Conservation (phyloP, 2,329 filamentous ascomycete species). For the Saccharata proteae region DNA sequence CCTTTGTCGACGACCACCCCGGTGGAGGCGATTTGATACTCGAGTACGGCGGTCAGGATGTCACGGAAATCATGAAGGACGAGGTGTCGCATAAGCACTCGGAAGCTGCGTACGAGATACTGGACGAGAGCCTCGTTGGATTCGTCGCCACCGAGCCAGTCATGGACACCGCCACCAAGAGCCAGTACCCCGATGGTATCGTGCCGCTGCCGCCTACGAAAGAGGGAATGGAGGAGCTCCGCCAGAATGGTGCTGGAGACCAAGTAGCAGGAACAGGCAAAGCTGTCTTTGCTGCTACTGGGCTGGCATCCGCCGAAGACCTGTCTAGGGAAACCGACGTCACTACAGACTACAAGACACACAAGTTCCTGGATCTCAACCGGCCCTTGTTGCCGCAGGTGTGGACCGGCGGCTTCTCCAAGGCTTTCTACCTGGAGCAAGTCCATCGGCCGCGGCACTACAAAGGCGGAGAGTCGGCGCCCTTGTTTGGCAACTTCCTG, state of each 20-base stretch:
- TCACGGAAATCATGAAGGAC: constrained; percentile 72
- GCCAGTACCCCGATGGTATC: constrained; percentile 36
- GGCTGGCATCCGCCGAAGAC: constrained; percentile 82
- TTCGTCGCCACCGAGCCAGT: constrained; percentile 56
- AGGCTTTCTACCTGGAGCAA: constrained; percentile 94
- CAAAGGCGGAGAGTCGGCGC: constrained; percentile 82
- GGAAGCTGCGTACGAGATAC: constrained; percentile 88
- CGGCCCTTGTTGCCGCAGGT: constrained; percentile 78
- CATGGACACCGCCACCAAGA: constrained; percentile 37
- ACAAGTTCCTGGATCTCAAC: constrained; percentile 89
- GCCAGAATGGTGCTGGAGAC: constrained; percentile 40
- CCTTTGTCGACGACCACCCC: constrained; percentile 81
- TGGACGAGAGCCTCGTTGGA: constrained; percentile 76
- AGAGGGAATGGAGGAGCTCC: constrained; percentile 37
- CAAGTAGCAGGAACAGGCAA: too few species aligned
- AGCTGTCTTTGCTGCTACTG: constrained; percentile 51
- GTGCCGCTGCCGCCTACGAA: constrained; percentile 38
- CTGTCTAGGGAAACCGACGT: constrained; percentile 75
- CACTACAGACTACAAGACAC: constrained; percentile 63
- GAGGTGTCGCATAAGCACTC: constrained; percentile 72
- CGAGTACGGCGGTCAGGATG: constrained; percentile 81
- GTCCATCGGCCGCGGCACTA: constrained; percentile 94
- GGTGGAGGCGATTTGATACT: constrained; percentile 81
- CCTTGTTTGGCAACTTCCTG: constrained; percentile 95
- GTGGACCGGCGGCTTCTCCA: constrained; percentile 76